phyloP scores from a whole-genome alignment of 176 grass and related monocot species.

The Raddia guianensis region DNA sequence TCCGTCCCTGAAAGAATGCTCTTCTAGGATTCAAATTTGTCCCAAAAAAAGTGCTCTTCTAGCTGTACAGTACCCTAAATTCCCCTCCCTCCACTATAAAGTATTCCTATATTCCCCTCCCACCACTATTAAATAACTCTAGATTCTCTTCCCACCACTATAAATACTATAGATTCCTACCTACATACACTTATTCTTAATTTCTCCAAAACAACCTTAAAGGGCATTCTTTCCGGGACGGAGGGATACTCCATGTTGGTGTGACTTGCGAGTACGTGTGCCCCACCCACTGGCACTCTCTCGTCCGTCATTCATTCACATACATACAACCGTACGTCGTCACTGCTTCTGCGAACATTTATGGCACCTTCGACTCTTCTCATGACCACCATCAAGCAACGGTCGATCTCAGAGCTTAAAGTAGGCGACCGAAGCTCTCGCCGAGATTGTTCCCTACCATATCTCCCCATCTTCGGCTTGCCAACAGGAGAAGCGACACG shows the following conservation, averaged over 20 bases:
- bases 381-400: constrained; percentile 39
- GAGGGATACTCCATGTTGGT: background rate
- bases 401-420: constrained; percentile 37
- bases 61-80: too few relatives aligned
- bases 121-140: too few relatives aligned
- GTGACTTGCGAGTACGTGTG: background rate
- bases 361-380: constrained; percentile 32
- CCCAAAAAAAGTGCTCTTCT: too few relatives aligned
- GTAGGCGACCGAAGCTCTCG: constrained; percentile 13
- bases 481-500: background rate
- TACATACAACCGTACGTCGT: constrained; percentile 8
- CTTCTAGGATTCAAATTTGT: too few relatives aligned
- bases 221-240: too few relatives aligned
- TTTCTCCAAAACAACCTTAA: too few relatives aligned
- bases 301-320: background rate
- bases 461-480: background rate
- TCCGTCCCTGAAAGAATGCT: too few relatives aligned
- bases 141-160: too few relatives aligned
- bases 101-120: too few relatives aligned
- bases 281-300: background rate
- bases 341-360: constrained; percentile 26
- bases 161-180: too few relatives aligned
- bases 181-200: too few relatives aligned
- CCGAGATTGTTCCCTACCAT: constrained; percentile 10
- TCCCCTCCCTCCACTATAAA: too few relatives aligned